phyloP scores from a whole-genome alignment of 2,329 filamentous ascomycete species.

The Raffaelea deltoideospora region DNA sequence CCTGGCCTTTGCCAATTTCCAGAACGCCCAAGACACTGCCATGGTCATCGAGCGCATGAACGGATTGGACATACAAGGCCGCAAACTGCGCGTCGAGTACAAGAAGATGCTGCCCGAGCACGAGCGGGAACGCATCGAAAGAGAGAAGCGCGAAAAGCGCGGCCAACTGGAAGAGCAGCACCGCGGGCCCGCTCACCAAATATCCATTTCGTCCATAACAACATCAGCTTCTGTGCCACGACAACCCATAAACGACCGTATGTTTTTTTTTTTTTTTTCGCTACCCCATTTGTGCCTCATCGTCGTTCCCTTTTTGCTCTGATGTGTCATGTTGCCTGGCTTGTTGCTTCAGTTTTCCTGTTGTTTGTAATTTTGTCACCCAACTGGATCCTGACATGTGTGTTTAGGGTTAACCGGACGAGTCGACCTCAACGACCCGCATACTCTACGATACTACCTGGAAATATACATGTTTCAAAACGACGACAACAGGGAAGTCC shows the following conservation, averaged over 20 bases:
- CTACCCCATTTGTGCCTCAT: too few species aligned
- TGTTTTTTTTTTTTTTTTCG: not conserved
- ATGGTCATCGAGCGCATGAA: conserved; percentile 90
- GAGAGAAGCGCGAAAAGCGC: conserved; percentile 89
- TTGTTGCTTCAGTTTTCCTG: too few species aligned
- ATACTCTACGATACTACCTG: conserved; percentile 77
- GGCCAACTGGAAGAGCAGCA: conserved; percentile 97
- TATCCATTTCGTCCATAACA: conserved; percentile 64
- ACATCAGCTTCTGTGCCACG: conserved; percentile 6
- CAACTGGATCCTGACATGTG: too few species aligned
- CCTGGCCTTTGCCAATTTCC: conserved; percentile 95
- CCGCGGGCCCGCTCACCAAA: conserved; percentile 69
- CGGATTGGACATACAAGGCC: conserved; percentile 84
- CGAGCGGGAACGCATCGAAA: conserved; percentile 87
- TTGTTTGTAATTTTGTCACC: too few species aligned
- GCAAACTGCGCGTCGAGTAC: conserved; percentile 92
- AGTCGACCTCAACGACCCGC: conserved; percentile 81
- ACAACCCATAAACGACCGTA: conserved; percentile 1
- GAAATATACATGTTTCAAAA: conserved; percentile 82
- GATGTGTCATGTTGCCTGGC: too few species aligned
- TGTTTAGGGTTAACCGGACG: conserved; percentile 32
- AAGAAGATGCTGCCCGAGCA: conserved; percentile 98
- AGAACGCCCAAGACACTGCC: conserved; percentile 83
- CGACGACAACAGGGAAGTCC: conserved; percentile 50
- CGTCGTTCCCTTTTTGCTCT: not conserved